Base-by-base conservation (phyloP, 2,329 filamentous ascomycete species). In the Aschersonia sp. region DNA sequence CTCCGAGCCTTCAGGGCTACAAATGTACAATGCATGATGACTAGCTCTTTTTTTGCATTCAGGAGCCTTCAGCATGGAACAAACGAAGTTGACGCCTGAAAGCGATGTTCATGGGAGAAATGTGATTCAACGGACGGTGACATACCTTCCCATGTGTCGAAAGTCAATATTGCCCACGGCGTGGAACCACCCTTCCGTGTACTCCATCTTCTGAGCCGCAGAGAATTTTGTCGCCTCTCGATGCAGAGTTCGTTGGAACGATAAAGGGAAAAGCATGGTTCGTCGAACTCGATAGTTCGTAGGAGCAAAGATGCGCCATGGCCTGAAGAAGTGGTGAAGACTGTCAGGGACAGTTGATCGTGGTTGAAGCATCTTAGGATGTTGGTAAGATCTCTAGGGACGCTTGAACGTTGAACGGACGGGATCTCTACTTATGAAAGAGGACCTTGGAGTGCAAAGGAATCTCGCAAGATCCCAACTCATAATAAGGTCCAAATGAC, bases 121-220 rank as follows among this genome's bases (percentile, higher is more conserved):
- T 20, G 20, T 20, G 20, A 20, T 20, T 20, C 20, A 20, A 20
- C 20, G 20, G 20, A 20, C 40, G 6, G 6, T 10, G 35, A 45
- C 67, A 49, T 54, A 77, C 77, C 75, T 67, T 81, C 78, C 75
- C 75, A 81, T 1, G 75, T 79, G 48, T 72, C 60, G 51, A 81
- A 81, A 50, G 67, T 73, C 5, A 82, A 59, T 4, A 62, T 67
- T 1, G 73, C 73, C 78, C 78, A 82, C 1, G 67, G 55, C 53
- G 72, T 78, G 48, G 67, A 59, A 40, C 65, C 61, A 7, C 61
- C 58, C 42, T 68, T 67, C 0, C 58, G 58, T 0, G 55, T 52
- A 54, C 71, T 76, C 74, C 75, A 80, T 46, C 72, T 66, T 44
- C 69, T 70, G 43, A 82, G 64, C 32, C 70, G 62, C 7, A 82